Evolutionary conservation across 2,329 filamentous ascomycete species (phyloP).

Genomic region (Fusarium praegraminearum): DNA sequence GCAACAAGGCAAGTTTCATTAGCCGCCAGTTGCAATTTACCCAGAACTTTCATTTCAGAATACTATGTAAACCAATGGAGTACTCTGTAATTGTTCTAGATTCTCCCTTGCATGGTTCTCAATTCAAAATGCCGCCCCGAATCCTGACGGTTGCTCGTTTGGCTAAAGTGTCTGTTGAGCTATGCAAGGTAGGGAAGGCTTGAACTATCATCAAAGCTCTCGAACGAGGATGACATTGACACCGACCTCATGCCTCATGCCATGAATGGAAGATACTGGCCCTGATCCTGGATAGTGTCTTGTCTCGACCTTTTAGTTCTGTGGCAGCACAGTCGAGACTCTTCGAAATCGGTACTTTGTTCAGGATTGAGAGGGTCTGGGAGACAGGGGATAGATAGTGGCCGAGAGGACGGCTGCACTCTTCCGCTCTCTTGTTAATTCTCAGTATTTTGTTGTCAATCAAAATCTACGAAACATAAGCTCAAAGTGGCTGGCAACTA

Average conservation of each 20-base stretch:
- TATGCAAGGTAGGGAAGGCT: background rate
- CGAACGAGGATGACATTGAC: constrained; percentile 14
- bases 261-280: constrained; percentile 17
- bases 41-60: background rate
- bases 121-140: background rate
- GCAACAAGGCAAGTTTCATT: background rate
- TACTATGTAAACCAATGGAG: background rate
- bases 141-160: constrained; percentile 2
- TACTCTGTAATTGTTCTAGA: background rate
- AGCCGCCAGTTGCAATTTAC: background rate
- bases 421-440: background rate
- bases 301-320: constrained; percentile 37
- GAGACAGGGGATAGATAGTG: constrained; percentile 25
- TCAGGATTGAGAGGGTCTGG: constrained; percentile 20
- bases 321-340: constrained; percentile 30
- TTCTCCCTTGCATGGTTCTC: background rate
- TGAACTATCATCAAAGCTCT: background rate
- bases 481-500: background rate
- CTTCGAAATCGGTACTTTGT: constrained; percentile 26
- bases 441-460: background rate
- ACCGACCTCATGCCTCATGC: constrained; percentile 34
- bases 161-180: background rate
- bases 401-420: background rate
- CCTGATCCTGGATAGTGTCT: constrained; percentile 32
- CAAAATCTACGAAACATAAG: background rate